These are phyloP conservation scores for Bisporella sp. DNA, from an alignment of 2,329 filamentous ascomycete species.

Conservation along the genomic window DNA sequence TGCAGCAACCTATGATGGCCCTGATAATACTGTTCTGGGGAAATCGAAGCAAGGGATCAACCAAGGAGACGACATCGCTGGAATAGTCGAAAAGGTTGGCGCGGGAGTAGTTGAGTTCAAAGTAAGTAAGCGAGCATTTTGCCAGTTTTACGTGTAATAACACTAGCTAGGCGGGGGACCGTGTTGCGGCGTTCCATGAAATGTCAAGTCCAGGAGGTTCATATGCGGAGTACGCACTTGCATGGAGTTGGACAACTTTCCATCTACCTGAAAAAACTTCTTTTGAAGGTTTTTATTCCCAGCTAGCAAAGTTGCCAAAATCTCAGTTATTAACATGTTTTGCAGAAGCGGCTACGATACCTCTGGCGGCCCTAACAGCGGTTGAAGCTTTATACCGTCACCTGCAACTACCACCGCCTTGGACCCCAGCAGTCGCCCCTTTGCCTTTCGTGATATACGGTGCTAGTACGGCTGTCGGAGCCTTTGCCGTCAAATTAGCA, in stretches of 20 bases:
- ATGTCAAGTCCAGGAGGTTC: constrained; percentile 42
- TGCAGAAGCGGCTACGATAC: constrained; percentile 45
- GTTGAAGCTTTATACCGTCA: constrained; percentile 41
- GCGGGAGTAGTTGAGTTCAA: constrained; percentile 35
- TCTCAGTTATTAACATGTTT: too few relatives aligned
- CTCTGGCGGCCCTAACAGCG: constrained; percentile 47
- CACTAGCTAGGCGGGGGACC: constrained; percentile 29
- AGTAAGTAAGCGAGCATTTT: constrained; percentile 34
- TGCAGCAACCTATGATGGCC: neutral
- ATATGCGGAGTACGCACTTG: constrained; percentile 53
- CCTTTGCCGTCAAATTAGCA: constrained; percentile 46
- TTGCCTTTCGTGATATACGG: constrained; percentile 40
- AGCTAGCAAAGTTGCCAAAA: too few relatives aligned
- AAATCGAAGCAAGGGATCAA: constrained; percentile 5
- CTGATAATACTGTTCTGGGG: neutral
- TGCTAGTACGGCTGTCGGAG: constrained; percentile 43
- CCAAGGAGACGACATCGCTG: constrained; percentile 24
- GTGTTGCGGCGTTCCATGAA: constrained; percentile 39
- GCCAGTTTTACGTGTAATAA: constrained; percentile 42
- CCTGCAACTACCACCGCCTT: constrained; percentile 42
- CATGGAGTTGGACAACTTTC: constrained; percentile 46
- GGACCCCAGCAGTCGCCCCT: constrained; percentile 30
- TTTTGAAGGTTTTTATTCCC: constrained; percentile 3
- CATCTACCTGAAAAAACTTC: constrained; percentile 8
- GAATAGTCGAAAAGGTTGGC: constrained; percentile 40